Evolutionary conservation across 805 yeast genomes (phyloP).

Genomic region (Candida incommunis): DNA sequence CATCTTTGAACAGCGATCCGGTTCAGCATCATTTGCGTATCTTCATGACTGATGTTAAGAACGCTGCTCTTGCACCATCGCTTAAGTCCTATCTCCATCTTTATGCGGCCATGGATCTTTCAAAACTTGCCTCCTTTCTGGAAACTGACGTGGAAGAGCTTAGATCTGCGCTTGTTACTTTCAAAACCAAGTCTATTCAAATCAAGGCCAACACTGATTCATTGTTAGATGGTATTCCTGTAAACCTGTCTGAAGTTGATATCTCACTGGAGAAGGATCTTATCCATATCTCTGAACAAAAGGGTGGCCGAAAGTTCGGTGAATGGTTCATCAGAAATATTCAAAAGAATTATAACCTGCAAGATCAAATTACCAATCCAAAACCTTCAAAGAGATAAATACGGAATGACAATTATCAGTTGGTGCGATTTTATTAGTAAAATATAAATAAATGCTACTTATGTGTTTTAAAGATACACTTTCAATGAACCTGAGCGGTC

Average conservation of each 20-base stretch:
- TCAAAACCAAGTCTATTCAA: constrained; percentile 33
- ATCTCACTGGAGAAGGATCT: constrained; percentile 27
- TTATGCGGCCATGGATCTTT: constrained; percentile 31
- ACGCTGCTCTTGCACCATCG: constrained; percentile 25
- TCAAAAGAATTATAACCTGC: constrained; percentile 30
- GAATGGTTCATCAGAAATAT: constrained; percentile 39
- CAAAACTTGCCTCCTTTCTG: constrained; percentile 28
- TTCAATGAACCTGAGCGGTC: not conserved
- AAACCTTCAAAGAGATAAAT: not conserved
- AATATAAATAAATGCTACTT: not conserved
- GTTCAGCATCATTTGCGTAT: constrained; percentile 28
- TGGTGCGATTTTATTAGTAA: too few species aligned
- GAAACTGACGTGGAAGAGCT: constrained; percentile 24
- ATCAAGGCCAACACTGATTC: constrained; percentile 29
- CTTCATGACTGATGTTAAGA: constrained; percentile 29
- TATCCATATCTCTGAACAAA: constrained; percentile 31
- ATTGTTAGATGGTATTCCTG: constrained; percentile 27
- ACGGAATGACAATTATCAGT: too few species aligned
- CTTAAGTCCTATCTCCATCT: constrained; percentile 32
- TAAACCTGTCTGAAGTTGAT: constrained; percentile 31
- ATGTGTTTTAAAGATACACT: not conserved
- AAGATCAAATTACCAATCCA: constrained; percentile 24
- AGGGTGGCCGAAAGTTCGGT: constrained; percentile 31
- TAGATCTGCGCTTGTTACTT: constrained; percentile 26
- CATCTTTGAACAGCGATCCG: constrained; percentile 25